phyloP scores from a whole-genome alignment of 2,329 filamentous ascomycete species.

The Penicillium sp. region DNA sequence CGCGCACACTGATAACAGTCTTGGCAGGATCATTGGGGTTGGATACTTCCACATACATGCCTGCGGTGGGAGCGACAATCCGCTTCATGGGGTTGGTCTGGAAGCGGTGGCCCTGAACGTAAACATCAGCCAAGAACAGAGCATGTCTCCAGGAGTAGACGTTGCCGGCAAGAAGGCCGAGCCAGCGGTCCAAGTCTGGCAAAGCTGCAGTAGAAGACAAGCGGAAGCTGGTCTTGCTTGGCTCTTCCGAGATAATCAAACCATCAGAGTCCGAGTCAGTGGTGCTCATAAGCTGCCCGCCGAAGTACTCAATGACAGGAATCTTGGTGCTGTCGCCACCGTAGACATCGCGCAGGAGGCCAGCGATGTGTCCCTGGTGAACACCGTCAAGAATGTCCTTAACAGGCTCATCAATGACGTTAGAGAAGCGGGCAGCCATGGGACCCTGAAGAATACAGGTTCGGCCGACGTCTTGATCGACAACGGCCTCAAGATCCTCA shows the following conservation, averaged over 20 bases:
- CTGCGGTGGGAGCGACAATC: constrained; percentile 81
- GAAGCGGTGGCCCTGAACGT: constrained; percentile 94
- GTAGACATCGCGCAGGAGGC: constrained; percentile 77
- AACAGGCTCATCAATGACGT: constrained; percentile 84
- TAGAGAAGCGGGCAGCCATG: constrained; percentile 87
- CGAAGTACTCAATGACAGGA: constrained; percentile 90
- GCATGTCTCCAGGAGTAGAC: constrained; percentile 92
- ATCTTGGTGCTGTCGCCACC: constrained; percentile 68
- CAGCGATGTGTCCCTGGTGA: constrained; percentile 81
- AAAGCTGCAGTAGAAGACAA: constrained; percentile 72
- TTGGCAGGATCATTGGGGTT: constrained; percentile 78
- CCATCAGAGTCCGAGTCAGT: constrained; percentile 79
- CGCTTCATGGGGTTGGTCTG: constrained; percentile 94
- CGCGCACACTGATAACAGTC: constrained; percentile 81
- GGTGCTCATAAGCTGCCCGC: constrained; percentile 71
- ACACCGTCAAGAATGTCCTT: constrained; percentile 91
- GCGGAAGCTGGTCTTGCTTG: constrained; percentile 77
- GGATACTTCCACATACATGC: constrained; percentile 83
- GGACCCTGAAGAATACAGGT: constrained; percentile 96
- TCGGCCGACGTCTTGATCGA: constrained; percentile 90
- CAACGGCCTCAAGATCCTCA: constrained; percentile 92
- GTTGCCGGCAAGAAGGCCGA: constrained; percentile 80
- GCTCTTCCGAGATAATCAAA: constrained; percentile 76
- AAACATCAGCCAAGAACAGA: constrained; percentile 86
- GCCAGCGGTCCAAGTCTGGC: constrained; percentile 78